Base-by-base conservation (phyloP, 768 basidiomycete genomes). In the Rhizopogon vesiculosus region DNA sequence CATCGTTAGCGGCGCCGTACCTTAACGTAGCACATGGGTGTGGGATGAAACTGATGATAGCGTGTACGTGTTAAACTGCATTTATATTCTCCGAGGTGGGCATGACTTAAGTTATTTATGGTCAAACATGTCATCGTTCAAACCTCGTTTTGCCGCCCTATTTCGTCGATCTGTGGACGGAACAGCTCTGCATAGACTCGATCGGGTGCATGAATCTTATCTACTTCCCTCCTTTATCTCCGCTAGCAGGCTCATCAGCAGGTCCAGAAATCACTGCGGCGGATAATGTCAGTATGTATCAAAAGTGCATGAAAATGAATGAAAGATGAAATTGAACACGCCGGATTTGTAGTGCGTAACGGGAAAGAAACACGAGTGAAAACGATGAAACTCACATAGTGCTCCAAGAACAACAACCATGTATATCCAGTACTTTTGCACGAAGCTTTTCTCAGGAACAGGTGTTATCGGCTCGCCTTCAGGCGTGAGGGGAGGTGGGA, bases 361-460 rank as follows among this genome's bases (percentile, higher is more conserved):
- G 42, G 22, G 28, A 46, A 12, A 49, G 4, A 19, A 19, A 35
- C 10, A 42, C 41, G 42, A 42, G 5, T 5, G 19, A 22, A 22
- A 22, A 15, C 8, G 19, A 22, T 16, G 39, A 12, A 52, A 79
- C 85, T 69, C 64, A 89, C 86, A 52, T 16, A 88, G 63, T 43
- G 84, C 80, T 16, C 87, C 64, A 9, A 87, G 68, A 43, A 81
- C 68, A 3, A 83, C 77, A 42, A 78, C 72, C 39, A 91, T 80
- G 62, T 93, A 93, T 69, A 93, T 76, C 93, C 93, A 95, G 69
- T 95, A 95, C 67, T 93, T 94, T 64, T 91, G 88, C 42, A 93
- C 55, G 69, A 94, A 91, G 10, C 83, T 74, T 69, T 93, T 89
- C 65, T 95, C 91, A 0, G 80, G 78, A 35, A 74, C 66, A 0